phyloP scores from a whole-genome alignment of 805 yeast genomes.

The Candida gorgasii region DNA sequence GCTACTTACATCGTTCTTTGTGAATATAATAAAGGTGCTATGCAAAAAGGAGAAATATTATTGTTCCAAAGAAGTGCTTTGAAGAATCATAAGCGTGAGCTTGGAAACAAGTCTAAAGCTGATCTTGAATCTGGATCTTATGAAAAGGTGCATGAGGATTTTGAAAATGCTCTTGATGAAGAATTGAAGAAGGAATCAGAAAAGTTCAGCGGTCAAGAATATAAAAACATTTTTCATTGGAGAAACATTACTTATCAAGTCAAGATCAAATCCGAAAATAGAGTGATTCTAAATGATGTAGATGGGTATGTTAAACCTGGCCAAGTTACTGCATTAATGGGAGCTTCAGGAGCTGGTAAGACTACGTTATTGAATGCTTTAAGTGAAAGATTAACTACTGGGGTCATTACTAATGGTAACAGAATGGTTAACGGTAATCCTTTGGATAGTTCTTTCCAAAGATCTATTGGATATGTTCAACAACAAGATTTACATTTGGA shows the following conservation, averaged over 20 bases:
- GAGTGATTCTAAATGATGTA: slow-evolving; percentile 41
- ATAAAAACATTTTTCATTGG: slow-evolving; percentile 37
- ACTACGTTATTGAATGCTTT: slow-evolving; percentile 74
- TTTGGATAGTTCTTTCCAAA: slow-evolving; percentile 65
- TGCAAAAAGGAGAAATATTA: slow-evolving; percentile 45
- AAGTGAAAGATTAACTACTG: slow-evolving; percentile 70
- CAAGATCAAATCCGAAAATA: slow-evolving; percentile 38
- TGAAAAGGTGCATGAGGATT: slow-evolving; percentile 25
- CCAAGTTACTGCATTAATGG: slow-evolving; percentile 79
- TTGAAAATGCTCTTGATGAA: slow-evolving; percentile 7
- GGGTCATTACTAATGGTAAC: slow-evolving; percentile 69
- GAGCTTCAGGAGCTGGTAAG: slow-evolving; percentile 87
- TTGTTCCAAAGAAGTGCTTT: slow-evolving; percentile 29
- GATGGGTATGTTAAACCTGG: slow-evolving; percentile 80
- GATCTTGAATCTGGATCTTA: slow-evolving; percentile 21
- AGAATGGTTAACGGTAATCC: slow-evolving; percentile 66
- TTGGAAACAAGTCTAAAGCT: slow-evolving; percentile 13
- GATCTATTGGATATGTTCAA: slow-evolving; percentile 79
- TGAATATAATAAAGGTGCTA: slow-evolving; percentile 43
- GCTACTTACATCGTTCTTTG: slow-evolving; percentile 33
- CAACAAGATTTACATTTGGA: slow-evolving; percentile 78
- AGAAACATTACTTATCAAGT: slow-evolving; percentile 39
- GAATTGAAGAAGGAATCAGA: slow-evolving; percentile 2
- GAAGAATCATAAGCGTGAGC: slow-evolving; percentile 28
- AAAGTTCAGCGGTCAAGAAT: slow-evolving; percentile 7